Conservation (phyloP, 1,284 basidiomycete genomes). For the Lentinula novae-zelandiae region DNA sequence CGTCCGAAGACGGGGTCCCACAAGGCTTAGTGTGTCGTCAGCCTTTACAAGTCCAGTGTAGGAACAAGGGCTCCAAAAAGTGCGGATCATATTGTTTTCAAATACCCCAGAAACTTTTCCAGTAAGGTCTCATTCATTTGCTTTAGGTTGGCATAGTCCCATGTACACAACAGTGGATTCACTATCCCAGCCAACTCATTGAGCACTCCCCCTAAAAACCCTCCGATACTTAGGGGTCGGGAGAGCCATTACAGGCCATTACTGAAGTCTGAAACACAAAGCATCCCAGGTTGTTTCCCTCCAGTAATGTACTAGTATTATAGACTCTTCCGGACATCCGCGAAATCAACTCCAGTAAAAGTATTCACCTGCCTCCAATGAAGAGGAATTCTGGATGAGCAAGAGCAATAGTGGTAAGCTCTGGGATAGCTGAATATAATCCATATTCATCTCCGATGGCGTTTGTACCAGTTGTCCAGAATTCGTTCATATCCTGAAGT, state of each 20-base stretch:
- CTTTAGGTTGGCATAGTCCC: neutral
- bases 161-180: neutral
- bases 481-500: neutral
- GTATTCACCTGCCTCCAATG: neutral
- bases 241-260: neutral
- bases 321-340: neutral
- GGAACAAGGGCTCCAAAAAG: too few species aligned
- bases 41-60: too few species aligned
- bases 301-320: neutral
- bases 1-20: too few species aligned
- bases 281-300: neutral
- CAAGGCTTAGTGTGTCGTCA: too few species aligned
- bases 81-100: conserved; percentile 22
- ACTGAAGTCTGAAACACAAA: neutral
- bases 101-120: neutral
- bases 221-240: neutral
- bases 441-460: neutral
- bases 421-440: too few species aligned
- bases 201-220: neutral
- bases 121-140: neutral
- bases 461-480: neutral
- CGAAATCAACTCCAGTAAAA: neutral
- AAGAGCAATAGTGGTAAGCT: neutral
- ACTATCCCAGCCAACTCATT: neutral
- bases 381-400: neutral